Evolutionary conservation across 306 rosid species (phyloP), one percentile per base, ranked within the genome.

Genomic region (Inga leiocalycina): DNA sequence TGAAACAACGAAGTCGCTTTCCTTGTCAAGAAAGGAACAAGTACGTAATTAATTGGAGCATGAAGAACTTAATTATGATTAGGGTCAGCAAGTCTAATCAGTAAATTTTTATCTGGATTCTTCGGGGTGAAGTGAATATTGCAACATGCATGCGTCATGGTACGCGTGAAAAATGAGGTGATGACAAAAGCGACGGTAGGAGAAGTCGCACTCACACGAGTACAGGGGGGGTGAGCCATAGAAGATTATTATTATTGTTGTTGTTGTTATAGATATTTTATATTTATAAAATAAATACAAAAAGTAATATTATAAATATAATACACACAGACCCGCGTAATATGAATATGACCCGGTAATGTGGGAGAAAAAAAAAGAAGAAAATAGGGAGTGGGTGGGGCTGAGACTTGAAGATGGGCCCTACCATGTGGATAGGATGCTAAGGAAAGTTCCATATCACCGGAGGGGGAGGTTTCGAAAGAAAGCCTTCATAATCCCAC

Each of bases 91-190:
- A 64, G 70, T 13, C 41, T 30, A 64, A 64, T 30, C 20, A 67
- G 1, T 57, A 20, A 20, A 8, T 2, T 8, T 16, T 16, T 67
- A 6, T 35, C 3, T 22, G 10, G 10, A 22, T 7, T 35, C 3
- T 19, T 17, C 1, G 30, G 34, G 72, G 9, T 8, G 72, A 39
- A 3, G 22, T 12, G 8, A 8, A 39, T 4, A 9, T 69, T 9
- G 74, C 48, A 39, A 69, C 74, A 69, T 69, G 74, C 74, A 20
- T 39, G 51, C 49, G 74, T 69, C 74, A 69, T 69, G 45, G 32
- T 19, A 4, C 3, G 30, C 39, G 74, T 17, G 24, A 65, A 30
- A 30, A 30, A 14, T 64, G 19, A 32, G 43, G 71, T 3, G 43
- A 32, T 6, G 71, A 15, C 71, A 32, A 65, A 65, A 32, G 71